phyloP scores from a whole-genome alignment of 2,329 filamentous ascomycete species.

The Endoconidiophora laricicola region DNA sequence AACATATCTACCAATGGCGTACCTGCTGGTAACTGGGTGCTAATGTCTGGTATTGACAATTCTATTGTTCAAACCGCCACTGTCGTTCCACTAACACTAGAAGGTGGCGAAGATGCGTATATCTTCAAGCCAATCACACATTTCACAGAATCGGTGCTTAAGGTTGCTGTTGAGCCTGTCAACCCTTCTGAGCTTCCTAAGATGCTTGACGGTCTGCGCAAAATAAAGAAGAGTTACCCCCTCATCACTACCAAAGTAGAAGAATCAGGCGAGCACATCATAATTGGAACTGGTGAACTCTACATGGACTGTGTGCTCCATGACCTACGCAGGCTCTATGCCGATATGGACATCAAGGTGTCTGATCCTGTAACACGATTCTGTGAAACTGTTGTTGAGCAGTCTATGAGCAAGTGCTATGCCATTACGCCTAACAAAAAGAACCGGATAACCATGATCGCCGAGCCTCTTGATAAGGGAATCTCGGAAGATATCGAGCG shows the following conservation, averaged over 20 bases:
- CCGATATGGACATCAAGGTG: conserved; percentile 98
- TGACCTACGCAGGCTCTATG: conserved; percentile 81
- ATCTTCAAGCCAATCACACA: conserved; percentile 88
- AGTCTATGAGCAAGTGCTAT: conserved; percentile 94
- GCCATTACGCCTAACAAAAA: conserved; percentile 97
- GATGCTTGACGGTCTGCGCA: conserved; percentile 92
- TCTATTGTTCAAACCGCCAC: conserved; percentile 97
- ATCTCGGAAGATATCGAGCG: conserved; percentile 90
- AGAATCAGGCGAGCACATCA: conserved; percentile 89
- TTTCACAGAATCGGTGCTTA: conserved; percentile 94
- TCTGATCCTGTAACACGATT: conserved; percentile 95
- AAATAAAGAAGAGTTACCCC: conserved; percentile 96
- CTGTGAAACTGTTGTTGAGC: conserved; percentile 94
- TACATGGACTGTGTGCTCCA: conserved; percentile 99
- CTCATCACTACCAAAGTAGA: conserved; percentile 94
- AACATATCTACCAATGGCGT: conserved; percentile 83
- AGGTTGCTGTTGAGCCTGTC: conserved; percentile 93
- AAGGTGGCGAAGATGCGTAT: conserved; percentile 80
- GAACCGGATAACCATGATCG: conserved; percentile 98
- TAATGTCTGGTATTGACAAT: conserved; percentile 89
- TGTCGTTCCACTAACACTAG: conserved; percentile 61
- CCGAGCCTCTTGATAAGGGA: conserved; percentile 85
- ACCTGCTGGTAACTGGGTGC: conserved; percentile 81
- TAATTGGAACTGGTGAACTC: conserved; percentile 90
- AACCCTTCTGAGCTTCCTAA: conserved; percentile 96